phyloP scores from a whole-genome alignment of 129 eudicot genomes.

The Pittosporum tobira region DNA sequence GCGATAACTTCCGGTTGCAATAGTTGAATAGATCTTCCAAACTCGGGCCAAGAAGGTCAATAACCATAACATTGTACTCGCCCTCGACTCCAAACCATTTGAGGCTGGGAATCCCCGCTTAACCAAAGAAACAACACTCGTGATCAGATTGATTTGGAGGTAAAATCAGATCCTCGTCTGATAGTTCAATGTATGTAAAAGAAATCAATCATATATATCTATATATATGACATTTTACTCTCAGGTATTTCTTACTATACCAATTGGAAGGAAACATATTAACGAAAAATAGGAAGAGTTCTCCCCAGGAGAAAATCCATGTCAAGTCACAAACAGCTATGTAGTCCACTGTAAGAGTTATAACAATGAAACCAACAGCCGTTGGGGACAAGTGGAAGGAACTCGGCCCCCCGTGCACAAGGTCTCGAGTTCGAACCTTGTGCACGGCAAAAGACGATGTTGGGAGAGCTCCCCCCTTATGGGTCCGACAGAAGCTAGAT shows the following conservation, averaged over 20 bases:
- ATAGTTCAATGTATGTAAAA: neutral
- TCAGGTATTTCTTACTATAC: neutral
- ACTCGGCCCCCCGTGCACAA: too few species aligned
- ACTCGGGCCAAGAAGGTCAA: constrained; percentile 98
- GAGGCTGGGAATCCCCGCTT: constrained; percentile 87
- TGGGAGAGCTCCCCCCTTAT: too few species aligned
- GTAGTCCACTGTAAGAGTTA: too few species aligned
- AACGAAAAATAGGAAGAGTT: too few species aligned
- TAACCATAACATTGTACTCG: constrained; percentile 89
- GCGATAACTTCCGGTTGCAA: constrained; percentile 74
- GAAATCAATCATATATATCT: neutral
- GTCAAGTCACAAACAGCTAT: neutral
- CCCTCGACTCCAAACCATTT: constrained; percentile 97
- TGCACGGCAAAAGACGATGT: too few species aligned
- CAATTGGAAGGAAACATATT: too few species aligned
- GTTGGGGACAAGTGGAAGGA: too few species aligned
- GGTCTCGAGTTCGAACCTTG: too few species aligned
- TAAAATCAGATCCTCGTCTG: neutral
- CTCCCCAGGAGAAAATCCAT: neutral
- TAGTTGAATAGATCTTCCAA: constrained; percentile 93
- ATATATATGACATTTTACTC: neutral
- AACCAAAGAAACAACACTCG: constrained; percentile 16
- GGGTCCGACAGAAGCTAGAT: too few species aligned
- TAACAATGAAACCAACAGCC: too few species aligned
- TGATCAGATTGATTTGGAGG: constrained; percentile 14